Evolutionary conservation across 2,329 filamentous ascomycete genomes (phyloP), one percentile per base, ranked within the genome.

Genomic region (Apiospora hydei): DNA sequence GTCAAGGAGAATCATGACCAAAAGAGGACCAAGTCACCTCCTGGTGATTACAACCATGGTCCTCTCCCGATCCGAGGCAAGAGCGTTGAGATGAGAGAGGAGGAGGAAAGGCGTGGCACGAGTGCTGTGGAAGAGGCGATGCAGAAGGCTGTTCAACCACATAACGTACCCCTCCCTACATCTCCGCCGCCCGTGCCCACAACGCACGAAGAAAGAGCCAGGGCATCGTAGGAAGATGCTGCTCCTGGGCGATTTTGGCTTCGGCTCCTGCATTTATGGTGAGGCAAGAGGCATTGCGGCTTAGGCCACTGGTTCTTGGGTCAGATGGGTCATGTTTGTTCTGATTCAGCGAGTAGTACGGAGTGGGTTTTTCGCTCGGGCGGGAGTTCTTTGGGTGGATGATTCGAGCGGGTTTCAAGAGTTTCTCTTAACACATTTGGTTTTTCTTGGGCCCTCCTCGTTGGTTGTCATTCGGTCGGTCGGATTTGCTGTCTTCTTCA

Each of bases 1-100:
- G 87, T 86, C 69, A 90, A 89, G 78, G 88, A 89, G 74, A 88
- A 82, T 57, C 85, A 82, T 0, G 88, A 90, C 71, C 84, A 88
- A 67, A 84, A 87, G 75, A 84, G 89, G 69, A 86, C 85, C 76
- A 90, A 89, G 78, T 90, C 88, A 11, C 88, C 88, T 4, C 86
- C 88, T 1, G 82, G 82, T 34, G 84, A 85, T 34, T 78, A 75
- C 1, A 76, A 71, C 75, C 78, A 77, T 69, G 78, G 74, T 38
- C 80, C 84, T 43, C 68, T 84, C 3, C 75, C 81, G 18, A 76
- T 82, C 4, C 80, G 85, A n/a, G 84, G 83, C 4, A 88, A 84
- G 80, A 88, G 86, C 73, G 72, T 85, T 38, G 87, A 89, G 67
- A 78, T 84, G 24, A 87, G 84, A 49, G 77, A 75, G 18, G 83